Conservation (phyloP, 2,329 filamentous ascomycete species). For the Zasmidium cellare region DNA sequence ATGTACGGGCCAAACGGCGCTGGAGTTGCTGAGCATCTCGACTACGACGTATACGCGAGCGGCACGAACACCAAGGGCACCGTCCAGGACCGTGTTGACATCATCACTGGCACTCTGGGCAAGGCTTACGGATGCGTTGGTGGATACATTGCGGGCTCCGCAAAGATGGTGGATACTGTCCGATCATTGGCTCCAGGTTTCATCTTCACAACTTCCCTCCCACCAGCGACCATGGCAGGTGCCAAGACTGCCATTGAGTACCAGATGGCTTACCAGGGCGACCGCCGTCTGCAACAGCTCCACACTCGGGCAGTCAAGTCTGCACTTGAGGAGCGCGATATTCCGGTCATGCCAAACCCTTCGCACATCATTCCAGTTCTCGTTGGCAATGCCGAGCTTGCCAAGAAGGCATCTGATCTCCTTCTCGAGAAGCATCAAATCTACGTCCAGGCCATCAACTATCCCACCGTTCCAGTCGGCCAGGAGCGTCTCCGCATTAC, state of each 20-base stretch:
- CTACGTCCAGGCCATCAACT: conserved; percentile 99
- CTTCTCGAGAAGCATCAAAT: conserved; percentile 87
- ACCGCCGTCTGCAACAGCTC: conserved; percentile 89
- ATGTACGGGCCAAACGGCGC: conserved; percentile 98
- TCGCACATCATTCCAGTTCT: conserved; percentile 94
- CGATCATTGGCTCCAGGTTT: conserved; percentile 94
- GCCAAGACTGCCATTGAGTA: conserved; percentile 91
- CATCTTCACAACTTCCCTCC: conserved; percentile 97
- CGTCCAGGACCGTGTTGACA: conserved; percentile 93
- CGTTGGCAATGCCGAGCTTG: conserved; percentile 89
- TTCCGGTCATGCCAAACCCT: conserved; percentile 96
- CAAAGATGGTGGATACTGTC: conserved; percentile 85
- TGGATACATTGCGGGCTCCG: conserved; percentile 91
- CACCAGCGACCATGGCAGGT: conserved; percentile 94
- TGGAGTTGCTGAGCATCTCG: conserved; percentile 94
- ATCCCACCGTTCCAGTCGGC: conserved; percentile 96
- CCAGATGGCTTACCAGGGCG: conserved; percentile 79
- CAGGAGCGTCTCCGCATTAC: conserved; percentile 96
- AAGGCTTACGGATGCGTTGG: conserved; percentile 98
- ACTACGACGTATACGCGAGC: conserved; percentile 80
- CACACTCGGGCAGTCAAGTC: conserved; percentile 95
- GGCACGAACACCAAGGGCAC: conserved; percentile 77
- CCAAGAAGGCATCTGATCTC: conserved; percentile 89
- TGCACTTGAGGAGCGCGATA: conserved; percentile 73
- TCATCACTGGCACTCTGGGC: conserved; percentile 94